A percentile compares a stretch with the other conserved stretches of the same genome.
These are phyloP conservation scores for Pythium chondricola DNA, from an alignment of 352 stramenopile genomes.

Conservation along the genomic window DNA sequence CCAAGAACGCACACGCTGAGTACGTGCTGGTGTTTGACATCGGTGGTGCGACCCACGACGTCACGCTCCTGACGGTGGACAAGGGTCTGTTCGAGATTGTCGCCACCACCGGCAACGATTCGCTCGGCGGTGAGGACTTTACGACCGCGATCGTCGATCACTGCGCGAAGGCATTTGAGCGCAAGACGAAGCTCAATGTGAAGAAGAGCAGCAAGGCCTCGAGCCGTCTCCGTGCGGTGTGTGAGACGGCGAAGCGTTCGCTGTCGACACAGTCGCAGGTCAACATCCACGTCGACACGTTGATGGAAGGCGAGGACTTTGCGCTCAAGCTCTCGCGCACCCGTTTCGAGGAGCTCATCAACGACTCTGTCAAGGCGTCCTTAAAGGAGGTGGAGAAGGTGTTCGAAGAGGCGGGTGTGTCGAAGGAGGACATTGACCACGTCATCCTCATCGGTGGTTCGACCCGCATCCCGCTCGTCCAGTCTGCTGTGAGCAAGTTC, in stretches of 20 bases:
- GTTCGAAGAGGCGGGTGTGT: slow-evolving; percentile 63
- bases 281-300: slow-evolving; percentile 96
- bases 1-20: slow-evolving; percentile 83
- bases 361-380: slow-evolving; percentile 89
- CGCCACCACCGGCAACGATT: slow-evolving; percentile 94
- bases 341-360: slow-evolving; percentile 94
- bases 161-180: slow-evolving; percentile 94
- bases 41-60: slow-evolving; percentile 95
- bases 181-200: slow-evolving; percentile 92
- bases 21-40: slow-evolving; percentile 98
- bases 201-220: slow-evolving; percentile 91
- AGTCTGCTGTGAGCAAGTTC: slow-evolving; percentile 74
- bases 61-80: slow-evolving; percentile 95
- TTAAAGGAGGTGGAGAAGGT: slow-evolving; percentile 89
- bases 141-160: slow-evolving; percentile 96
- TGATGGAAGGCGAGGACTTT: slow-evolving; percentile 97
- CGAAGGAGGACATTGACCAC: slow-evolving; percentile 91
- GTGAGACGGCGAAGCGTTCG: slow-evolving; percentile 96
- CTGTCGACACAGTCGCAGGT: slow-evolving; percentile 94
- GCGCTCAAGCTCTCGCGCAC: slow-evolving; percentile 95
- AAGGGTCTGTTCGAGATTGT: slow-evolving; percentile 98
- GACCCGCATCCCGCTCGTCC: slow-evolving; percentile 96
- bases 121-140: slow-evolving; percentile 95
- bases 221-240: slow-evolving; percentile 92
- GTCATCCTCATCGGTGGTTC: slow-evolving; percentile 96